Evolutionary conservation across 108 stramenopile species (phyloP).

Genomic region (Skeletonema tropicum): DNA sequence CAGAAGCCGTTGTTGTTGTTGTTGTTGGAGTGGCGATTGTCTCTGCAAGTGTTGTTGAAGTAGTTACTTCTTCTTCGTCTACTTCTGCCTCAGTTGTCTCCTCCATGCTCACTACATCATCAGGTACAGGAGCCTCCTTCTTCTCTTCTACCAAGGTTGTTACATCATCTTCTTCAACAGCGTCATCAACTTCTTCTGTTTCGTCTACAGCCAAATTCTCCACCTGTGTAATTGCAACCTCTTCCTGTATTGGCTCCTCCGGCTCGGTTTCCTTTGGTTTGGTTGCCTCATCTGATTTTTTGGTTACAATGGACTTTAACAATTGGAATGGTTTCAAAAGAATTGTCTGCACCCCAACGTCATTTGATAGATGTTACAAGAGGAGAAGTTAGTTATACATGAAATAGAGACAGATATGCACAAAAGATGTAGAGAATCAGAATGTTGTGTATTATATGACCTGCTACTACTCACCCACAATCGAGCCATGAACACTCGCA

Average conservation of each 20-base stretch:
- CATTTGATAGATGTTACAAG: not conserved
- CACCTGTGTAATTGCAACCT: slow-evolving; percentile 21
- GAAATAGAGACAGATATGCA: not conserved
- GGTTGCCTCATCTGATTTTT: not conserved
- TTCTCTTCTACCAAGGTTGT: not conserved
- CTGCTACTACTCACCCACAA: slow-evolving; percentile 8
- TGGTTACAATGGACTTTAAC: slow-evolving; percentile 4
- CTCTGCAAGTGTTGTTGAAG: not conserved
- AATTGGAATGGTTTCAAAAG: slow-evolving; percentile 27
- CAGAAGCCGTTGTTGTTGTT: not conserved
- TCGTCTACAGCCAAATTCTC: slow-evolving; percentile 20
- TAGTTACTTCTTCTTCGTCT: not conserved
- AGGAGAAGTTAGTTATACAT: not conserved
- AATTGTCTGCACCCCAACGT: not conserved
- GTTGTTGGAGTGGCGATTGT: not conserved
- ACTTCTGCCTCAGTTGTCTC: not conserved
- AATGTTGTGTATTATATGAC: not conserved
- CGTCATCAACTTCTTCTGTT: not conserved
- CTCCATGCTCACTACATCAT: not conserved
- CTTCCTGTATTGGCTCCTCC: slow-evolving; percentile 25
- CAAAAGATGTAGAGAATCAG: not conserved
- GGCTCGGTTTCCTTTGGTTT: not conserved
- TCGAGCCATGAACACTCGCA: not conserved
- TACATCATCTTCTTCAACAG: not conserved
- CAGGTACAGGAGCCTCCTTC: not conserved